Evolutionary conservation across 2,329 filamentous ascomycete species (phyloP).

Genomic region (Talaromyces sp.): DNA sequence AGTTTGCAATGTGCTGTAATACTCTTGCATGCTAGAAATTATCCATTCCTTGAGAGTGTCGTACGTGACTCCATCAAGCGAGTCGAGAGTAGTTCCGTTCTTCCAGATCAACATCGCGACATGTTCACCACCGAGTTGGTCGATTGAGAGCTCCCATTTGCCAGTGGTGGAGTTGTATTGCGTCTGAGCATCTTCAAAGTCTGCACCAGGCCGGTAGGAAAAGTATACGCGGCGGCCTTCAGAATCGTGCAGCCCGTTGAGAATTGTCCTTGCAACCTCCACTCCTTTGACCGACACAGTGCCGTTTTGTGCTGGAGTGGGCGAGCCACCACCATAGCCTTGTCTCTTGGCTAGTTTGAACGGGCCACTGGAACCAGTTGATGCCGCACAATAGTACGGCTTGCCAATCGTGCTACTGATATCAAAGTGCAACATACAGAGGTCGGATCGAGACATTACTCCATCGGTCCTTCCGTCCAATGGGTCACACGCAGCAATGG

Average conservation of each 20-base stretch:
- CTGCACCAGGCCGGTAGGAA: constrained; percentile 27
- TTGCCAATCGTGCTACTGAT: constrained; percentile 42
- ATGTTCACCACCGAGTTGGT: constrained; percentile 29
- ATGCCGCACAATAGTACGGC: constrained; percentile 39
- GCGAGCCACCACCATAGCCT: background rate
- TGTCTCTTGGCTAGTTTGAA: background rate
- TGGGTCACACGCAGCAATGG: constrained; percentile 50
- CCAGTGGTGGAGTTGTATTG: constrained; percentile 28
- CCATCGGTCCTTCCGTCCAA: constrained; percentile 52
- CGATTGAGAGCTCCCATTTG: constrained; percentile 27
- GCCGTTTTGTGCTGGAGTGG: constrained; percentile 17
- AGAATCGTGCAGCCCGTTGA: constrained; percentile 30
- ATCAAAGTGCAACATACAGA: constrained; percentile 44
- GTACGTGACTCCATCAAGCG: constrained; percentile 47
- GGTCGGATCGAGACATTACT: constrained; percentile 45
- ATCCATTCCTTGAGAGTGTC: constrained; percentile 54
- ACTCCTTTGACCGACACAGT: constrained; percentile 13
- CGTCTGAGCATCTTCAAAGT: constrained; percentile 29
- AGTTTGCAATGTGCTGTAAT: constrained; percentile 49
- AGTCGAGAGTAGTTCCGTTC: constrained; percentile 39
- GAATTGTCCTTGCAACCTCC: constrained; percentile 21
- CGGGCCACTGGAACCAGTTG: constrained; percentile 27
- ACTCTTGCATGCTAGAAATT: constrained; percentile 42
- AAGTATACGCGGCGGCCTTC: constrained; percentile 33
- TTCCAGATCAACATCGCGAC: constrained; percentile 16